These are phyloP conservation scores for Platanthera zijinensis DNA, from an alignment of 106 monocot genomes.

Conservation along the genomic window DNA sequence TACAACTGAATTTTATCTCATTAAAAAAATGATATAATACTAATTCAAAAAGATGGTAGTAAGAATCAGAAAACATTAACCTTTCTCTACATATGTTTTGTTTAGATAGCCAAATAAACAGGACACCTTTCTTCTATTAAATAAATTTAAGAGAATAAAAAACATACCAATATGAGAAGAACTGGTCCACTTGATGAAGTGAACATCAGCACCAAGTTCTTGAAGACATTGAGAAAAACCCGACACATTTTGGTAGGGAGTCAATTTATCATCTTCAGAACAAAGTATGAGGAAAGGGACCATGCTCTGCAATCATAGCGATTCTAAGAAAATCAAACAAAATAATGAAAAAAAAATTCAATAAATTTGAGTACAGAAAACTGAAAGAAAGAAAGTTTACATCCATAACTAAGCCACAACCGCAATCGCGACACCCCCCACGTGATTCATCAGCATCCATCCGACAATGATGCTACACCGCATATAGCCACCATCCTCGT, in stretches of 20 bases:
- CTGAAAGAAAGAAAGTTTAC: conserved; percentile 24
- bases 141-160: not conserved
- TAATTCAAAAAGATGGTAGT: too few relatives aligned
- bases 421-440: too few relatives aligned
- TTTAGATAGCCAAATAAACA: too few relatives aligned
- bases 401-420: too few relatives aligned
- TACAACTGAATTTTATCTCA: too few relatives aligned
- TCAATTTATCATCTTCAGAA: conserved; percentile 83
- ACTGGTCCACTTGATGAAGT: conserved; percentile 51
- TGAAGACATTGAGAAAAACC: conserved; percentile 59
- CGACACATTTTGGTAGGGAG: conserved; percentile 42
- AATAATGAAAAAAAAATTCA: not conserved
- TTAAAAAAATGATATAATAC: too few relatives aligned
- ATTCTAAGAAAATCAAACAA: not conserved
- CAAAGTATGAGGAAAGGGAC: conserved; percentile 84
- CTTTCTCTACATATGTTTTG: too few relatives aligned
- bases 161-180: conserved; percentile 77
- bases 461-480: too few relatives aligned
- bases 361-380: not conserved
- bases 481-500: too few relatives aligned
- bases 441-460: too few relatives aligned
- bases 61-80: too few relatives aligned
- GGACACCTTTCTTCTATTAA: not conserved
- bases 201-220: conserved; percentile 80
- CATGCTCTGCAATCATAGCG: conserved; percentile 37